Percentiles rank a stretch among this genome's conserved stretches.
Evolutionary conservation across 495 filamentous ascomycete species (phyloP).

Genomic region (Platismatia glauca): DNA sequence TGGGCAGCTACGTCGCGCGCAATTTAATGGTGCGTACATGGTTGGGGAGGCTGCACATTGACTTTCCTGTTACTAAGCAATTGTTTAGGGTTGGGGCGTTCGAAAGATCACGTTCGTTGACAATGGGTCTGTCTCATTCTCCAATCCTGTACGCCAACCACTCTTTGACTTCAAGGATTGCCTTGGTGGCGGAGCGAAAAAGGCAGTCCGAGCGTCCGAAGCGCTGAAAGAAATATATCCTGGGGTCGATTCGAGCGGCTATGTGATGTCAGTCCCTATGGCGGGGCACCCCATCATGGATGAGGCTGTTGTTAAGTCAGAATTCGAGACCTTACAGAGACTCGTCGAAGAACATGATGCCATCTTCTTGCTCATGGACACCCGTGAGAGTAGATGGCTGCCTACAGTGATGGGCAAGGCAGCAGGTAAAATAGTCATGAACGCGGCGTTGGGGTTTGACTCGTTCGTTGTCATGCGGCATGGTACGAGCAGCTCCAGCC

Average conservation of each 20-base stretch:
- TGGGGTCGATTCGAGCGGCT: constrained; percentile 69
- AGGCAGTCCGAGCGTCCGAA: constrained; percentile 74
- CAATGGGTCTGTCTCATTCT: constrained; percentile 87
- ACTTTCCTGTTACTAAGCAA: neutral
- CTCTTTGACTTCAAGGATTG: constrained; percentile 87
- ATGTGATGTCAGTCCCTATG: constrained; percentile 85
- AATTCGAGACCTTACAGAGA: constrained; percentile 65
- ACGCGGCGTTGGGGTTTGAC: constrained; percentile 92
- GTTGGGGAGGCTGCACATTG: neutral
- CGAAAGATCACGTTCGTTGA: constrained; percentile 93
- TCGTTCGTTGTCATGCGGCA: constrained; percentile 96
- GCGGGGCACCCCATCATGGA: constrained; percentile 79
- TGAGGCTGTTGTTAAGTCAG: constrained; percentile 51
- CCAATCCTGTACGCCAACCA: constrained; percentile 94
- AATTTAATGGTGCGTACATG: constrained; percentile 56
- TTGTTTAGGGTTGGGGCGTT: constrained; percentile 82
- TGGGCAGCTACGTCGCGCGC: constrained; percentile 86
- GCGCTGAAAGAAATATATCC: constrained; percentile 82
- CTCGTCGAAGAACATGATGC: constrained; percentile 84
- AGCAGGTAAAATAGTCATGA: constrained; percentile 87
- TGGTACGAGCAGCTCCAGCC: constrained; percentile 45
- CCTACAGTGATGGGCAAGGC: constrained; percentile 97
- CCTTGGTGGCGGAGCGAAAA: constrained; percentile 71
- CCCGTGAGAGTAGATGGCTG: constrained; percentile 86
- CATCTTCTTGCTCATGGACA: constrained; percentile 94